Percentiles rank a stretch among this genome's conserved stretches.
Conservation (phyloP, 495 filamentous ascomycete species). For the Penicillium paxilli region DNA sequence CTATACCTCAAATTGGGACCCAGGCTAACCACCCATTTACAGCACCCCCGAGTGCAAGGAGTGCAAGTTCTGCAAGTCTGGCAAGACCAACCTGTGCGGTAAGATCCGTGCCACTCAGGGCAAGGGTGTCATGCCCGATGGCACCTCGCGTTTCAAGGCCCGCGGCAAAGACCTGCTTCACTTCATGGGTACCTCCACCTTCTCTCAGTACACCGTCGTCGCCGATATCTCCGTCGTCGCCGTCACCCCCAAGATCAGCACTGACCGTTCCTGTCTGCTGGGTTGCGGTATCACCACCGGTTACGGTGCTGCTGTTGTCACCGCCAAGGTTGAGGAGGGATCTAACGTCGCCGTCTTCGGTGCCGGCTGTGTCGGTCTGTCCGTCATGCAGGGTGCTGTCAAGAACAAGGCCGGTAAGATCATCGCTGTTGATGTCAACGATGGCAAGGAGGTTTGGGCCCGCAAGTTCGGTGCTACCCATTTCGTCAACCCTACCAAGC, state of each 20-base stretch:
- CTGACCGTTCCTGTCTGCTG: conserved; percentile 93
- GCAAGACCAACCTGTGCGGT: conserved; percentile 99
- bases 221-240: conserved; percentile 98
- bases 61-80: conserved; percentile 99
- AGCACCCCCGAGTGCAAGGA: conserved; percentile 95
- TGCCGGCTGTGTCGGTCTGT: conserved; percentile 91
- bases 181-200: conserved; percentile 99
- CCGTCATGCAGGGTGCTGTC: conserved; percentile 93
- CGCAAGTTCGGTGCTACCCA: conserved; percentile 94
- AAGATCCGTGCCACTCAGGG: conserved; percentile 98
- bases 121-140: conserved; percentile 95
- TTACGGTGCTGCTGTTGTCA: conserved; percentile 93
- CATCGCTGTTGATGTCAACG: conserved; percentile 95
- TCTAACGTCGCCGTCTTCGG: conserved; percentile 93
- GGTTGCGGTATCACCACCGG: conserved; percentile 99
- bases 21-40: conserved; percentile 24
- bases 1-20: too few species aligned
- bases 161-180: conserved; percentile 92
- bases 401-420: conserved; percentile 83
- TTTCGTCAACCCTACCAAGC: conserved; percentile 89
- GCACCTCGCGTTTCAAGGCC: conserved; percentile 91
- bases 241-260: conserved; percentile 85
- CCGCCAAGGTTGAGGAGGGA: conserved; percentile 85
- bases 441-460: conserved; percentile 86
- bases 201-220: conserved; percentile 97